Percentiles rank a stretch among this genome's conserved stretches.
Conservation (phyloP, 805 yeast species). For the Myxozyma geophila region DNA sequence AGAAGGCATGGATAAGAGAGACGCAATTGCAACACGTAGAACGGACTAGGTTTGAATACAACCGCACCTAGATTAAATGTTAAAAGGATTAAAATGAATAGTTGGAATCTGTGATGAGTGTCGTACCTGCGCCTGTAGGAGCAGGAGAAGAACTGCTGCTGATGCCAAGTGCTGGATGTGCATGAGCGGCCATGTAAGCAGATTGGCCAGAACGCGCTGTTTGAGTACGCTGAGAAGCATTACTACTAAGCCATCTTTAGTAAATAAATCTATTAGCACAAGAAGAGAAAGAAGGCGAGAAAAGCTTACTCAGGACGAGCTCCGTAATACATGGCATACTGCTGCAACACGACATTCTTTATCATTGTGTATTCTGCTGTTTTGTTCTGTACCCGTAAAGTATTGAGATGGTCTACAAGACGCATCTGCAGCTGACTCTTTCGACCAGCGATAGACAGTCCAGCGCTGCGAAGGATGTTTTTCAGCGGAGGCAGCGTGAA, state of each 20-base stretch:
- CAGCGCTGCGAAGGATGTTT: conserved; percentile 44
- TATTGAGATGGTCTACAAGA: conserved; percentile 51
- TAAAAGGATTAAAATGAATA: neutral
- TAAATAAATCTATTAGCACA: too few relatives aligned
- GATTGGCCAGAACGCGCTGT: neutral
- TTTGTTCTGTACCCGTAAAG: conserved; percentile 8
- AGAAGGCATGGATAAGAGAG: conserved; percentile 36
- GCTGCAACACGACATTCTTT: conserved; percentile 15
- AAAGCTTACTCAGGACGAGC: conserved; percentile 19
- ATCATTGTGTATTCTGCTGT: conserved; percentile 7
- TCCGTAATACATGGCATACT: conserved; percentile 6
- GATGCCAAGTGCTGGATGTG: neutral
- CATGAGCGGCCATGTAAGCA: neutral
- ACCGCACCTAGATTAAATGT: neutral
- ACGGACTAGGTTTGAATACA: conserved; percentile 41
- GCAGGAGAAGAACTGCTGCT: neutral
- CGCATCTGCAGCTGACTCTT: conserved; percentile 66
- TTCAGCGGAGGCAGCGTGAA: conserved; percentile 44
- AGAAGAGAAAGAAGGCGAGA: neutral
- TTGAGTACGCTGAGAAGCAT: too few relatives aligned
- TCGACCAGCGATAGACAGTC: conserved; percentile 58
- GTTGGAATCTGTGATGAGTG: neutral
- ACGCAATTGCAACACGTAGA: conserved; percentile 34
- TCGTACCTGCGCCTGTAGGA: neutral
- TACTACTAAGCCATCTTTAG: too few relatives aligned